Evolutionary conservation across 257 asterid genomes (phyloP), one percentile per base, ranked within the genome.

Genomic region (Solanum chiquidenum): DNA sequence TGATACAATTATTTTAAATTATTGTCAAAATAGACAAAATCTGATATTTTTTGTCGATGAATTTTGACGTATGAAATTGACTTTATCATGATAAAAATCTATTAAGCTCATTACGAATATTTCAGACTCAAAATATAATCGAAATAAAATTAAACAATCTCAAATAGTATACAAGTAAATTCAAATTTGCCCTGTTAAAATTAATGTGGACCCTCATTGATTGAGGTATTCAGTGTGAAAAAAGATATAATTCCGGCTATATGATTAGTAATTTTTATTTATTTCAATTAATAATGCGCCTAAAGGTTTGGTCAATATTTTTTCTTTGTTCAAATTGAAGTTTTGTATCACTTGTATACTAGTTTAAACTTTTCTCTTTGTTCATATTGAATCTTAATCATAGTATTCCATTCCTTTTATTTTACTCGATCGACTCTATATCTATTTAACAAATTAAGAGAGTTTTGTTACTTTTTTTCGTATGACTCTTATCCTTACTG

Each of bases 21-120:
- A 13, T 25, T 7, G 0, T 13, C 12, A 23, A n/a, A n/a, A 38
- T 16, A 37, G n/a, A 5, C 0, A 25, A 25, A 12, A 5, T 2
- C 0, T 52, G 9, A 23, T 4, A 0, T 1, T 75, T 9, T 37
- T 37, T 11, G 1, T 5, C 0, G 0, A 12, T 5, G 4, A 3
- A 12, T 76, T 38, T 76, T 40, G 7, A 76, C n/a, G 1, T 9
- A 4, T 12, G 1, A 0, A 7, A 4, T 77, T 7, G 7, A n/a
- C 4, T 14, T 2, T 40, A n/a, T 40, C 8, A 7, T 6, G 2
- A 3, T n/a, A 0, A 3, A 40, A 33, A 3, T 72, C 2, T 20
- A 13, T 73, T 0, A 73, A 73, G 5, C 3, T 23, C 46, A 20
- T 10, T 35, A 0, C 0, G 2, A 20, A 20, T 35, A 34, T 3